phyloP scores from a whole-genome alignment of 2,329 filamentous ascomycete species.

The Alternaria gansuensis region DNA sequence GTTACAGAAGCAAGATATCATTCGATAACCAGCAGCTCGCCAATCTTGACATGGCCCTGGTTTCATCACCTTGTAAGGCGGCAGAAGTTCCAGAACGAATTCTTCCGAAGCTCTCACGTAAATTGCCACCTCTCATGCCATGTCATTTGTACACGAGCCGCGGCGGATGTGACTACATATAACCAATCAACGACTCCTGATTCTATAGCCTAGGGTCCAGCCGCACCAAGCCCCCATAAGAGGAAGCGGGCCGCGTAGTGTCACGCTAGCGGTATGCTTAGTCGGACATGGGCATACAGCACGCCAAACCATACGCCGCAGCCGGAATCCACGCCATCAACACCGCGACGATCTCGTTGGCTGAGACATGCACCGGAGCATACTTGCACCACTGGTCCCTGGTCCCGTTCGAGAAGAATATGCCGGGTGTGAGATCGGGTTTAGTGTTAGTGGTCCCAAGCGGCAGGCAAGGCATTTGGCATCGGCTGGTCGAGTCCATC shows the following conservation, averaged over 20 bases:
- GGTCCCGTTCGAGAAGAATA: neutral
- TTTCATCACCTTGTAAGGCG: neutral
- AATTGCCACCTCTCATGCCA: neutral
- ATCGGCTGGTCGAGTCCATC: conserved; percentile 11
- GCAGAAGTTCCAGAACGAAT: neutral
- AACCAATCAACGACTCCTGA: conserved; percentile 9
- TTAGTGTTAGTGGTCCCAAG: conserved; percentile 9
- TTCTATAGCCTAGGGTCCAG: conserved; percentile 6
- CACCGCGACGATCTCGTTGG: conserved; percentile 10
- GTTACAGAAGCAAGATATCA: conserved; percentile 2
- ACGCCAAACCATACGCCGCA: conserved; percentile 6
- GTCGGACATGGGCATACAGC: neutral
- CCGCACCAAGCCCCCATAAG: conserved; percentile 7
- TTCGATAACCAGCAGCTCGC: neutral
- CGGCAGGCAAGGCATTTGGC: conserved; percentile 7
- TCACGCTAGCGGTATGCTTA: conserved; percentile 8
- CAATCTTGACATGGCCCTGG: conserved; percentile 5
- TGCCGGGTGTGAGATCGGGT: neutral
- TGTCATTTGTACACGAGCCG: conserved; percentile 5
- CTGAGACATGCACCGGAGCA: neutral
- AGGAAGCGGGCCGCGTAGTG: conserved; percentile 16
- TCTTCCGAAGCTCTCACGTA: conserved; percentile 1
- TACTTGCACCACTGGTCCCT: neutral
- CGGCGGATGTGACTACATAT: conserved; percentile 3
- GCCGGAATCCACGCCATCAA: neutral